These are phyloP conservation scores for Penicillium paxilli DNA, from an alignment of 495 filamentous ascomycete genomes.

Conservation along the genomic window DNA sequence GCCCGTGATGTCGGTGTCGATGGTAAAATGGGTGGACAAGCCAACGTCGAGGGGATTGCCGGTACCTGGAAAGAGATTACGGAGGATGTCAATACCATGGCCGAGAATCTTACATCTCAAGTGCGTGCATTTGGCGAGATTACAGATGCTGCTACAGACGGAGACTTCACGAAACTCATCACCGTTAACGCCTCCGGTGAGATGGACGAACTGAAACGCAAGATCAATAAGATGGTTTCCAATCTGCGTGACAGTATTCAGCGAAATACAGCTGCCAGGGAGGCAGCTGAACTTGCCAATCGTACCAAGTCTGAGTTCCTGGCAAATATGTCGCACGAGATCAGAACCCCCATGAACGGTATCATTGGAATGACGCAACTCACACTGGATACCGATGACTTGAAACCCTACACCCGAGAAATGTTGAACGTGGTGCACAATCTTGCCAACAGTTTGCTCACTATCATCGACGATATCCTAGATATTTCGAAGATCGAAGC, in stretches of 20 bases:
- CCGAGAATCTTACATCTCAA: conserved; percentile 95
- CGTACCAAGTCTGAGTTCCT: conserved; percentile 99
- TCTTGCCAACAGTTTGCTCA: conserved; percentile 92
- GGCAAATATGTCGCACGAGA: conserved; percentile 99
- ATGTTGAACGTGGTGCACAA: conserved; percentile 99
- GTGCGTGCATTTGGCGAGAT: conserved; percentile 98
- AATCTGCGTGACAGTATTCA: conserved; percentile 96
- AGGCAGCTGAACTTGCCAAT: conserved; percentile 95
- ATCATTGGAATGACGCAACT: conserved; percentile 97
- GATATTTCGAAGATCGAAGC: conserved; percentile 99
- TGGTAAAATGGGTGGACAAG: conserved; percentile 98
- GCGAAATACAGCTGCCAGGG: conserved; percentile 92
- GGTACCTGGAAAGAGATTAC: conserved; percentile 99
- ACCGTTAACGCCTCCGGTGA: conserved; percentile 98
- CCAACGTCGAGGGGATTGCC: conserved; percentile 89
- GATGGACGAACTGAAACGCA: conserved; percentile 98
- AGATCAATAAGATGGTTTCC: conserved; percentile 99
- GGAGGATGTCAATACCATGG: conserved; percentile 98
- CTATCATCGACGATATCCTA: conserved; percentile 98
- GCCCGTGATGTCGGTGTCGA: conserved; percentile 97
- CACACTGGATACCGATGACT: conserved; percentile 86
- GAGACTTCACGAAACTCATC: conserved; percentile 95
- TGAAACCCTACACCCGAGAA: conserved; percentile 93
- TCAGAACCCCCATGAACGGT: conserved; percentile 88
- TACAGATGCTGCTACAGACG: conserved; percentile 93